Evolutionary conservation across 257 asterid species (phyloP), one percentile per base, ranked within the genome.

Genomic region (Petunia secreta): DNA sequence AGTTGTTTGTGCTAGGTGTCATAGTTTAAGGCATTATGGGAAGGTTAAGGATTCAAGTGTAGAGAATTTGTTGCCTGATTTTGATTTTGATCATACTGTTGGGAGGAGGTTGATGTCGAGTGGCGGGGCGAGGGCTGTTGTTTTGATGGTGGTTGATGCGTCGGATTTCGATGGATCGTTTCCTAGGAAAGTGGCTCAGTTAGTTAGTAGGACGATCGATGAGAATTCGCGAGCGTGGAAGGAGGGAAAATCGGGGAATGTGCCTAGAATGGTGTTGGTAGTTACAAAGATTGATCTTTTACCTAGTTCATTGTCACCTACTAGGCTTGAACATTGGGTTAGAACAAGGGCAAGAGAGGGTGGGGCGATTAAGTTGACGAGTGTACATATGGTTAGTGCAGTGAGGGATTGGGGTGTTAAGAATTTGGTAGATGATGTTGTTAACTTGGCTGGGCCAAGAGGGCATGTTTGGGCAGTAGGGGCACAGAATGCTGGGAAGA

Each of bases 391-490:
- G 85, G 96, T 95, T 85, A 94, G 98, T 81, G 96, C 97, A 57
- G 82, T 91, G 84, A 93, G 39, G 80, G 92, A 92, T 55, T 95
- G 98, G 99, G 98, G 98, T 41, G 81, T 95, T 81, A 91, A 87
- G 91, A 92, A 87, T 75, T 89, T 95, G 85, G 87, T 91, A 57
- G 95, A 92, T 82, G 98, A 92, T 82, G 93, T 92, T 84, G 90
- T 90, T 40, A 84, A 53, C 39, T 83, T 91, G 87, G 94, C 93
- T 1, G 99, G 98, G 75, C 80, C 87, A 39, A 85, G 97, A 87
- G 99, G 99, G 69, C 91, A 88, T 46, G 97, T 94, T 16, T 95
- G 99, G 98, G 91, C 94, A 1, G 89, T 95, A 15, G 99, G 98
- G 73, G 97, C 95, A 34, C 98, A 93, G 82, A 95, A 95, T 84